A percentile compares a stretch with the other conserved stretches of the same genome.
These are phyloP conservation scores for Rhizophagus clarus DNA, from an alignment of 192 early-diverging fungal genomes.

Conservation along the genomic window DNA sequence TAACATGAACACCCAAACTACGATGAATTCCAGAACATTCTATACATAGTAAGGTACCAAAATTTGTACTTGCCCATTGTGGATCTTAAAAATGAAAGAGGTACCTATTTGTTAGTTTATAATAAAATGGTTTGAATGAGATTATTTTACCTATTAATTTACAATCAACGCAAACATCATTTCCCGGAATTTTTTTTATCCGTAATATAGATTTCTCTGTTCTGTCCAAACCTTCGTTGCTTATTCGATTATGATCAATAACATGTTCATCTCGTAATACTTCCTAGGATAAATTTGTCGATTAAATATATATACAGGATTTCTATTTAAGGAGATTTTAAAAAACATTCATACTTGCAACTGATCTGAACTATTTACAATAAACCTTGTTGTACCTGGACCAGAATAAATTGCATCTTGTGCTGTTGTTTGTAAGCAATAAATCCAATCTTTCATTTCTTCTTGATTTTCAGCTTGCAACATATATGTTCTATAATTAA, in stretches of 20 bases:
- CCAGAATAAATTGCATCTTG: slow-evolving; percentile 58
- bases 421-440: slow-evolving; percentile 61
- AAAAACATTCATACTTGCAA: neutral
- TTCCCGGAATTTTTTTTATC: slow-evolving; percentile 50
- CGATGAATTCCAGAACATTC: slow-evolving; percentile 92
- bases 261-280: neutral
- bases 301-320: neutral
- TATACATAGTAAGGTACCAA: slow-evolving; percentile 82
- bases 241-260: neutral
- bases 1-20: slow-evolving; percentile 86
- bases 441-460: slow-evolving; percentile 77
- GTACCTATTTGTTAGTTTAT: neutral
- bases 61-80: slow-evolving; percentile 85
- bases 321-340: too few relatives aligned
- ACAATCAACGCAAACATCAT: slow-evolving; percentile 62
- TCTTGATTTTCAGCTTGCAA: slow-evolving; percentile 75
- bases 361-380: neutral
- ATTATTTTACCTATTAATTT: slow-evolving; percentile 43
- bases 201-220: neutral
- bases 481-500: slow-evolving; percentile 56
- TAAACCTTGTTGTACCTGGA: slow-evolving; percentile 34
- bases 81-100: slow-evolving; percentile 46
- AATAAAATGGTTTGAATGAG: too few relatives aligned
- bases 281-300: neutral
- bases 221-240: neutral